Conservation (phyloP, 139 green algal species). For the Chlamydomonas asymmetrica region DNA sequence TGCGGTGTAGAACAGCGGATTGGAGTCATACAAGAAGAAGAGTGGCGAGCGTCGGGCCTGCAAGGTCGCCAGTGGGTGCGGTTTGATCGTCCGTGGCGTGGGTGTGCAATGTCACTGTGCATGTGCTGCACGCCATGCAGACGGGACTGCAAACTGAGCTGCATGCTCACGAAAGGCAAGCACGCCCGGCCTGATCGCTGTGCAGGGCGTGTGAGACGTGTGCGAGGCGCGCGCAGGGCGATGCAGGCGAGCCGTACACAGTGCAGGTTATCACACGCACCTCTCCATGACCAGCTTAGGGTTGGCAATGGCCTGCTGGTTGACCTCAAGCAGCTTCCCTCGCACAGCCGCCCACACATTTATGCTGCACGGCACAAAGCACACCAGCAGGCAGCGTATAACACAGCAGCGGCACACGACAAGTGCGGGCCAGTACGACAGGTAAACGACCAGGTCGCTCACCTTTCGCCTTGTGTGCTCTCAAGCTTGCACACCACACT, state of each 20-base stretch:
- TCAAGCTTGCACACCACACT: conserved; percentile 7
- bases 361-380: too few relatives aligned
- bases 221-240: not conserved
- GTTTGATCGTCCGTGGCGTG: too few relatives aligned
- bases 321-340: conserved; percentile 36
- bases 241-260: not conserved
- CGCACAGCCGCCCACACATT: not conserved
- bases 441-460: too few relatives aligned
- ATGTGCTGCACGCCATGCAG: too few relatives aligned
- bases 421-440: too few relatives aligned
- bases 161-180: not conserved
- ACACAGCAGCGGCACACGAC: too few relatives aligned
- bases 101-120: too few relatives aligned
- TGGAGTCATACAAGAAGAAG: not conserved
- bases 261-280: not conserved
- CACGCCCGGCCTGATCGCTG: not conserved
- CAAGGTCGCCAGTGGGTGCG: too few relatives aligned
- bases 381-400: too few relatives aligned
- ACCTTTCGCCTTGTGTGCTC: not conserved
- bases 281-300: conserved; percentile 21
- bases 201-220: not conserved
- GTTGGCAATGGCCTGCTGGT: conserved; percentile 8
- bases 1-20: too few relatives aligned
- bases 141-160: too few relatives aligned
- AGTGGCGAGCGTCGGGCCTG: too few relatives aligned